Evolutionary conservation across 2,329 filamentous ascomycete species (phyloP), one percentile per base, ranked within the genome.

Genomic region (Cyclaneusma minus): DNA sequence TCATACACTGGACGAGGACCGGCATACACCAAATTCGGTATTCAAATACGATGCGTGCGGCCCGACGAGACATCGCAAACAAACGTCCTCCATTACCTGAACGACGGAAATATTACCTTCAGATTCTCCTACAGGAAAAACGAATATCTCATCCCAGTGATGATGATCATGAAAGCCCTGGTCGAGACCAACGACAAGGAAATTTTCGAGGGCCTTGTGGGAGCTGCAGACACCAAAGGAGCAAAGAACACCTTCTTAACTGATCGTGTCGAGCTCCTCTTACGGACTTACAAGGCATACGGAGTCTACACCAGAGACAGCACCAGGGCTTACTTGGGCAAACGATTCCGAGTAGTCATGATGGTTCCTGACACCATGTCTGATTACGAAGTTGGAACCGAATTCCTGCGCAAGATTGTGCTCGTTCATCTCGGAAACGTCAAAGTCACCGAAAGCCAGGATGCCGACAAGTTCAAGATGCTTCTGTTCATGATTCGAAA

Each of bases 41-140:
- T 95, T 31, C 81, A 92, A 44, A 73, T 94, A 39, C 76, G 89
- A 54, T 91, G 78, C 3, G 84, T 94, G 29, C 73, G 89, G 31
- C 85, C 85, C n/a, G 89, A 98, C 53, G 84, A 98, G 55, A 94
- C 87, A 6, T 94, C 85, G 16, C 87, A 95, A 53, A 95, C 87
- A 19, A 98, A 95, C 45, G 84, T 92, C 17, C 64, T 98, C 25
- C 89, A 98, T 55, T 98, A 95, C 51, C 68, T 98, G 30, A 83
- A 67, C 42, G 89, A 98, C 49, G 89, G 89, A 37, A 95, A 94
- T 51, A 75, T 95, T 42, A 95, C 83, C 1, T 93, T 98, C 55
- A 69, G 89, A 30, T 98, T 98, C 54, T 94, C 87, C 5, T 98
- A 87, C 87, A 68, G 85, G 39, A 98, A 98, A 56, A 83, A 84